A percentile compares a stretch with the other conserved stretches of the same genome.
These are phyloP conservation scores for Ogataea saltuana DNA, from an alignment of 805 yeast species.

Conservation along the genomic window DNA sequence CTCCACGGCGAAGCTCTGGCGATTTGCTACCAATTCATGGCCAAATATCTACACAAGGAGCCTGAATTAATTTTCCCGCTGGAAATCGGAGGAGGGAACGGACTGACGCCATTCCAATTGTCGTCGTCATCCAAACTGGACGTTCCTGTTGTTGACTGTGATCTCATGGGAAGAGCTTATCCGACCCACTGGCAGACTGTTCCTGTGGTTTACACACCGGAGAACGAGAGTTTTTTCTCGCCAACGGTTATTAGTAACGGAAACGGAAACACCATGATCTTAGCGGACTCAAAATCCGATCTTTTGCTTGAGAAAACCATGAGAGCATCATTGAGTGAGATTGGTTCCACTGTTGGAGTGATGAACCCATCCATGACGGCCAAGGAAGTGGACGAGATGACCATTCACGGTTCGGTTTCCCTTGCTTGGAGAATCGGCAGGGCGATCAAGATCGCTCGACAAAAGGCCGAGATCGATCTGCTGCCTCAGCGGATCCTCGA, in stretches of 20 bases:
- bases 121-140: slow-evolving; percentile 24
- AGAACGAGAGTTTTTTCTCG: slow-evolving; percentile 17
- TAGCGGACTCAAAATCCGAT: slow-evolving; percentile 37
- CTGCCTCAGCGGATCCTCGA: slow-evolving; percentile 40
- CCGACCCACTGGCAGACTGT: slow-evolving; percentile 45
- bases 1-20: slow-evolving; percentile 41
- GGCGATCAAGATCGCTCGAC: slow-evolving; percentile 42
- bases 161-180: slow-evolving; percentile 51
- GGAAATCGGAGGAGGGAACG: slow-evolving; percentile 49
- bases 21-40: slow-evolving; percentile 33
- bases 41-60: slow-evolving; percentile 29
- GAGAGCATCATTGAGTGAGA: slow-evolving; percentile 44
- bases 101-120: slow-evolving; percentile 34
- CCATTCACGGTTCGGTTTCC: slow-evolving; percentile 37
- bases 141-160: slow-evolving; percentile 41
- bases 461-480: slow-evolving; percentile 37
- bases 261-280: slow-evolving; percentile 41
- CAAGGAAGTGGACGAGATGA: slow-evolving; percentile 17
- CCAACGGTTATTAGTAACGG: slow-evolving; percentile 38
- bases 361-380: slow-evolving; percentile 32
- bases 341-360: slow-evolving; percentile 42
- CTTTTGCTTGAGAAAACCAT: slow-evolving; percentile 38
- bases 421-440: slow-evolving; percentile 50
- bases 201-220: slow-evolving; percentile 35
- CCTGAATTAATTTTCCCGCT: slow-evolving; percentile 40